Evolutionary conservation across 805 yeast genomes (phyloP), one percentile per base, ranked within the genome.

Genomic region (Schwanniomyces pseudopolymorphus): DNA sequence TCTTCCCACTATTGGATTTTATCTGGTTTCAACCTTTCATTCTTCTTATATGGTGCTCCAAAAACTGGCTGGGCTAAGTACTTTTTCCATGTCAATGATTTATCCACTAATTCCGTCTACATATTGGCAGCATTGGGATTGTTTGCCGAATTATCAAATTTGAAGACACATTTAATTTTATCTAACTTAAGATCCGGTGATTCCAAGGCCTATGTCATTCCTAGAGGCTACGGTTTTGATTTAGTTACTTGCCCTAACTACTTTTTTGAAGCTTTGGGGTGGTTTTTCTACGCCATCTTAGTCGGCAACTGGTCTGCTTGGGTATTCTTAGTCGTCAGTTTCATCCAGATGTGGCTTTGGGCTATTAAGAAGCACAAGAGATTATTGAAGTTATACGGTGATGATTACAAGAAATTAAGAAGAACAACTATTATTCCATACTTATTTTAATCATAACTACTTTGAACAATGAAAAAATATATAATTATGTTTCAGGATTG

Each of bases 1-100:
- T 84, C 90, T 33, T 74, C 79, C 54, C 97, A 94, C 66, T 94
- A 94, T 70, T 92, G 97, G 97, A 64, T 88, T n/a, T 72, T 92
- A 54, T 85, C 90, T 45, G 97, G 98, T 64, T 75, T 64, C 22
- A 53, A 61, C 49, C 66, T 81, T 49, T 78, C 83, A 3, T 69
- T 67, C 51, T 82, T 79, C 53, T 63, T 75, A 22, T 81, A 80
- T 55, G 61, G 62, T 11, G 62, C 67, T 27, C 48, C 14, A 41
- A 49, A 45, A 17, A 40, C 46, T 42, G 41, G 58, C 11, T 33
- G 64, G 16, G 57, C 62, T 37, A 62, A 60, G 37, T 62, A 57
- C 45, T 42, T 76, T 25, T 78, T 75, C 69, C 72, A 78, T 51
- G 77, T 75, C 39, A 76, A 72, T 50, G 70, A 76, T 48, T 64